Evolutionary conservation across 1,284 basidiomycete genomes (phyloP), one percentile per base, ranked within the genome.

Genomic region (Cystobasidiaceae sp.): DNA sequence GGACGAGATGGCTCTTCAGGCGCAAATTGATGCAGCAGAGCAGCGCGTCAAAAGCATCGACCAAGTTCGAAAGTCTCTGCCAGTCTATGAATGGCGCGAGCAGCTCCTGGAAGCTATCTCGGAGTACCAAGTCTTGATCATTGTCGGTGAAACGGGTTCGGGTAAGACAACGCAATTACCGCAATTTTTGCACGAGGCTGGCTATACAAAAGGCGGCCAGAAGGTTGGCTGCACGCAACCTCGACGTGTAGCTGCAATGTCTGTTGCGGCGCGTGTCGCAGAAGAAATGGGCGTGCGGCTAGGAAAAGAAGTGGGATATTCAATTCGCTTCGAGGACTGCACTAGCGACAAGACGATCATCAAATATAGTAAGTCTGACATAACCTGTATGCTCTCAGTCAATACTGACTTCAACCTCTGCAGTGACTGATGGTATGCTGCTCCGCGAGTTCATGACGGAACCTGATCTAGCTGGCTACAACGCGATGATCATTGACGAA

Each of bases 101-200:
- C 82, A 90, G 61, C 84, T 97, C 19, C 85, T 99, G 7, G 84
- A 87, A 21, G 94, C 96, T 0, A 88, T 98, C 67, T 85, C 84
- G 54, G 85, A 93, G 50, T 87, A 97, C 74, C 96, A 97, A 75
- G 77, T 79, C 32, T 70, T 79, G 54, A 76, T 79, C 56, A 77
- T 79, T 49, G 75, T 71, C 41, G 79, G 79, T 43, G 79, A 80
- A 68, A 80, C 79, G 4, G 73, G 73, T 0, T 74, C 73, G 9
- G 96, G 96, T 25, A 98, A 99, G 79, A 98, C 96, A 1, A 98
- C 96, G 0, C 96, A 99, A 77, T 81, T 99, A 8, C 93, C 96
- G 0, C 96, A 99, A 76, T 99, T 97, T 76, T 84, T 64, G 28
- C 91, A 97, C 75, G 96, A 98, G 80, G 93, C 92, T 1, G 96